Base-by-base conservation (phyloP, 805 yeast genomes). In the Metschnikowia peoriensis region DNA sequence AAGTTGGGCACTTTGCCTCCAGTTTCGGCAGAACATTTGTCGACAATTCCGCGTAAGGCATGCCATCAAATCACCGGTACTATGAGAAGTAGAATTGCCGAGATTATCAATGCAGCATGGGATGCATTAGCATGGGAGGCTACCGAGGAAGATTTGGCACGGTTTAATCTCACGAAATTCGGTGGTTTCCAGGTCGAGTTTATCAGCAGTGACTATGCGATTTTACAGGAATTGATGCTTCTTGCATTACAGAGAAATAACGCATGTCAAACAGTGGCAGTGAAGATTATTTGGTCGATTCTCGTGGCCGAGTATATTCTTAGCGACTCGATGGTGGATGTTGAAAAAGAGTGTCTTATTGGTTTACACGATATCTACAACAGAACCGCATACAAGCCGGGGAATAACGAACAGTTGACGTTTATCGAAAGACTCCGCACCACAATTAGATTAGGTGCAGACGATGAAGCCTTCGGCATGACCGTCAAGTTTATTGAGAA, bases 171-270 rank as follows among this genome's bases (percentile, higher is more conserved):
- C 43, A 75, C 72, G 41, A 75, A 75, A 58, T 80, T 84, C 56
- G 88, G 92, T 40, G 91, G 92, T 0, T 83, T 78, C 60, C 97
- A 90, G 66, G 82, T 79, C 35, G 83, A 80, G 60, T 81, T 89
- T 54, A 76, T 85, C 37, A 73, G 73, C 55, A 70, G 70, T 40
- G 86, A 83, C 53, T 81, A 81, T 51, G 79, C 84, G 37, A 76
- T 89, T 28, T 69, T 89, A 41, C 81, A 81, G 47, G 88, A 85
- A 50, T 67, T 90, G 51, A 75, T 86, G 71, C 76, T 85, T 41
- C 80, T 86, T 63, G 83, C 88, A 44, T 76, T 89, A 59, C 96
- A 88, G 63, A 73, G 83, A 58, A 83, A 87, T 64, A 67, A 78
- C 6, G 71, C 71, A 28, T 84, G 91, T 61, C 85, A 84, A 59